Base-by-base conservation (phyloP, 1,284 basidiomycete species). In the Pulchroboletus neoregius region DNA sequence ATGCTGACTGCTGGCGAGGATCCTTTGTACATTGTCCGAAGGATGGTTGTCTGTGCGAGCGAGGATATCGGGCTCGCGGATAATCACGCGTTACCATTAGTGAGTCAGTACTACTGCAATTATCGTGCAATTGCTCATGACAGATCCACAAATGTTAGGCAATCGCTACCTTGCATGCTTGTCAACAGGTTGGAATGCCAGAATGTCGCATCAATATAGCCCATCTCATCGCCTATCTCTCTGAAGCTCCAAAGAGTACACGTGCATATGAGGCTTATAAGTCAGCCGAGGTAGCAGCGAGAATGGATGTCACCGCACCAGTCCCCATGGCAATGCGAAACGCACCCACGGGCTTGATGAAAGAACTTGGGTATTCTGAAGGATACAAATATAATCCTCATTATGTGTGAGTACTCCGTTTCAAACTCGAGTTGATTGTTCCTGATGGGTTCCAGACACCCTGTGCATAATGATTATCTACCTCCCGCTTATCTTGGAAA, bases 1-100 rank as follows among this genome's bases (percentile, higher is more conserved):
- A 91, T 92, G 87, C 71, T 91, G 28, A 76, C 74, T 38, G 86
- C 81, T n/a, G 92, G 91, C 10, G 91, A 95, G 64, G 93, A 95
- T 66, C 87, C 93, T 2, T 62, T 93, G 30, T 95, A 87, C 60
- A 81, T 94, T 51, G 88, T 85, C 1, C 74, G 92, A 22, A 73
- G 91, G 26, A 78, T 94, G 67, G 78, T 91, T 12, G 85, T 94
- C 2, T 85, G 90, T 46, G 89, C 91, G 2, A 89, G 86, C 44
- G 91, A 94, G 63, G 91, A 94, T 59, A 79, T 93, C 31, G 89
- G 90, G 6, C 70, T 91, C n/a, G 86, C 87, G 13, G 84, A 91
- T 63, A 71, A 71, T 30, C 76, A 83, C 37, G 87, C 85, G 0
- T 71, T 91, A 9, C 84, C 85, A 15, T 65, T 91, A 46, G 87